Conservation (phyloP, 352 stramenopile species). For the Pythium sukuiense region DNA sequence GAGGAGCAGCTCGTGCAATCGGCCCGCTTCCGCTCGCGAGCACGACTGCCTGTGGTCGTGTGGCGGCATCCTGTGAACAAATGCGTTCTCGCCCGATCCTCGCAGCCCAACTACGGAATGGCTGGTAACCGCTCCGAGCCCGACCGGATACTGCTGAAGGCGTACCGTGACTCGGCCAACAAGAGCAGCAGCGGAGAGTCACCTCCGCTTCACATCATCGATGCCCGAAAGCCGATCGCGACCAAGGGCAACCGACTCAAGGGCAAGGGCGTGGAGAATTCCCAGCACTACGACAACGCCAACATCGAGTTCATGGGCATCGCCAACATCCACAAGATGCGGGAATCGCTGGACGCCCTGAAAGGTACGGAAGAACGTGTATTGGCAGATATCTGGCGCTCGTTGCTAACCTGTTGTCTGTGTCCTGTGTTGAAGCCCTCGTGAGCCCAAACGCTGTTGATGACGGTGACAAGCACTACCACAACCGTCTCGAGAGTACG, state of each 20-base stretch:
- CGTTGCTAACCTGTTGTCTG: neutral
- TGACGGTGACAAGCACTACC: constrained; percentile 88
- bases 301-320: constrained; percentile 98
- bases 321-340: constrained; percentile 99
- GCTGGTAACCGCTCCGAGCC: constrained; percentile 91
- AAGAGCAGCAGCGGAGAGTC: constrained; percentile 70
- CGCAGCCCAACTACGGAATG: constrained; percentile 97
- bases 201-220: constrained; percentile 82
- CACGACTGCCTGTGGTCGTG: constrained; percentile 91
- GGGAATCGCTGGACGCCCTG: constrained; percentile 91
- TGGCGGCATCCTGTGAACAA: constrained; percentile 93
- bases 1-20: constrained; percentile 91
- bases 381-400: neutral
- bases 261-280: constrained; percentile 95
- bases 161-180: constrained; percentile 84
- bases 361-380: constrained; percentile 44
- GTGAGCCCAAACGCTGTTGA: constrained; percentile 81
- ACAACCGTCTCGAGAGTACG: constrained; percentile 84
- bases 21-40: constrained; percentile 90
- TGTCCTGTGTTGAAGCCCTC: constrained; percentile 41
- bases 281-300: constrained; percentile 94
- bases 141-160: constrained; percentile 90
- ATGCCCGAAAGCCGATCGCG: constrained; percentile 78
- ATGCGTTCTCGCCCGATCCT: constrained; percentile 92
- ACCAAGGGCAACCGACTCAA: constrained; percentile 83